A percentile compares a stretch with the other conserved stretches of the same genome.
phyloP scores from a whole-genome alignment of 176 grass and related monocot species.

The Avena insularis region DNA sequence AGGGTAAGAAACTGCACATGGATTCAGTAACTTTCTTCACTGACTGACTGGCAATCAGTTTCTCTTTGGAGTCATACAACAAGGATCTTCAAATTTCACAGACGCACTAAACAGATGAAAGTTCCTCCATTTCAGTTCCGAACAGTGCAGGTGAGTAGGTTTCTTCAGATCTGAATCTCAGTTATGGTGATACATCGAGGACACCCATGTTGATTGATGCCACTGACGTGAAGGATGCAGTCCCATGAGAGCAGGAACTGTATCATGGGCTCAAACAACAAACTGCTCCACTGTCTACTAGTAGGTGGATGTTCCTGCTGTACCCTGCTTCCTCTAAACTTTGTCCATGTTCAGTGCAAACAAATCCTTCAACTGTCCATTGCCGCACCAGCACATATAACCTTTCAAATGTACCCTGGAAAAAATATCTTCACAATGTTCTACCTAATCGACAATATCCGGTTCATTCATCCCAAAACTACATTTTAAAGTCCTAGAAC shows the following conservation, averaged over 20 bases:
- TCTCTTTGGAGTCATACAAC: background rate
- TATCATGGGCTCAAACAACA: background rate
- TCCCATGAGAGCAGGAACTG: background rate
- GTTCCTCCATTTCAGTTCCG: no score
- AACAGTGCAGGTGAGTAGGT: background rate
- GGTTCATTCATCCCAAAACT: background rate
- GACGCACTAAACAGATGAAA: background rate
- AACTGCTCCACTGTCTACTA: background rate
- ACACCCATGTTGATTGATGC: background rate
- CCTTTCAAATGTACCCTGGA: background rate
- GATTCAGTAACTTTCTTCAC: background rate
- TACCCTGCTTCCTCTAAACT: background rate
- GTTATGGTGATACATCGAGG: background rate
- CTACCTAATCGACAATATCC: background rate
- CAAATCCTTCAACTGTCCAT: constrained; percentile 3
- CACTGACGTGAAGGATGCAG: background rate
- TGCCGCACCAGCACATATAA: background rate
- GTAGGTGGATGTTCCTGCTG: background rate
- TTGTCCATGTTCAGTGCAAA: background rate
- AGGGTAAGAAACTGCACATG: background rate
- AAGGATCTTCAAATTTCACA: background rate
- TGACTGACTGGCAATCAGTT: background rate
- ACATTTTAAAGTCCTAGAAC: background rate
- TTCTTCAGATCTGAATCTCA: background rate
- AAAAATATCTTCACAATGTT: background rate